Evolutionary conservation across 2,329 filamentous ascomycete genomes (phyloP), one percentile per base, ranked within the genome.

Genomic region (Byssoonygena ceratinophila): DNA sequence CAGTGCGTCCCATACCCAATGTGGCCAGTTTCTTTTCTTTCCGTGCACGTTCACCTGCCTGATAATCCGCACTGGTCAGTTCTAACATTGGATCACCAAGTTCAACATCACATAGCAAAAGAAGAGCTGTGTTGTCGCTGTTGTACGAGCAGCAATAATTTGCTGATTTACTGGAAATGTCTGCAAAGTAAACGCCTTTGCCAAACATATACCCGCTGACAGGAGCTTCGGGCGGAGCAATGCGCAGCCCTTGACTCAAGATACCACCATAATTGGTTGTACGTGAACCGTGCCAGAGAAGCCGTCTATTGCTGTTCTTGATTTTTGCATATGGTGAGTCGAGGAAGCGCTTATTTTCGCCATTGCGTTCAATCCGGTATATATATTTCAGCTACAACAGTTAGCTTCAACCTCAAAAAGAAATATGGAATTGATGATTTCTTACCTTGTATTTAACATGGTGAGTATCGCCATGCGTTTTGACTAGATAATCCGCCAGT

Each of bases 261-360:
- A 95, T 95, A 63, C 88, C 89, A 62, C 84, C 87, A 59, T 83
- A 94, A 66, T 94, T 94, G 49, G 86, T 92, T 29, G 76, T 78
- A 31, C 87, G 82, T 14, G 85, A 90, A 14, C 89, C 88, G 64
- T 94, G 89, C 89, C 89, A 95, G 2, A 95, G 76, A 1, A 94
- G 79, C 16, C 86, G 81, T 22, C 84, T 80, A 63, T 92, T 79
- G 45, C 77, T 78, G n/a, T 75, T 70, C 8, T 74, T 64, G 45
- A 76, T 61, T 1, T 72, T 75, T 20, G 77, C 67, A 55, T 75
- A 82, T 6, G 65, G 50, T 40, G 77, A 80, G 39, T 76, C 68
- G 3, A 80, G 68, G 61, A 91, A 90, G 1, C 85, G 82, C 0
- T 81, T 76, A 5, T 73, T 68, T 67, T 94, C 89, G 39, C 85